Evolutionary conservation across 2,329 filamentous ascomycete species (phyloP).

Genomic region (Colletotrichum melonis): DNA sequence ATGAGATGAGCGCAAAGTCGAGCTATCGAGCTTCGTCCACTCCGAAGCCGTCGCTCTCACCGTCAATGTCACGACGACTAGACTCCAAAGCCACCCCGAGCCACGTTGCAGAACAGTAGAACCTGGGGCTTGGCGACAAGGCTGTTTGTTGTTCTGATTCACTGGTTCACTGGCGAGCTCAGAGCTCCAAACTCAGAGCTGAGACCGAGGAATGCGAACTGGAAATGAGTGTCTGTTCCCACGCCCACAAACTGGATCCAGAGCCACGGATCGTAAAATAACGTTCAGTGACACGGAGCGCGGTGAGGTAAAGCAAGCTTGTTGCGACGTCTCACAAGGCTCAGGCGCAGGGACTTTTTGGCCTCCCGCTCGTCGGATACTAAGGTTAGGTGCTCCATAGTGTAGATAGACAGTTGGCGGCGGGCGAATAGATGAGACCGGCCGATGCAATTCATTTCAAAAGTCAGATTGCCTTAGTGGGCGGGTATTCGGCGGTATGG

Average conservation of each 20-base stretch:
- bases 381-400: too few relatives aligned
- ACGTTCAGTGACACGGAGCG: neutral
- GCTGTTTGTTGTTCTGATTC: neutral
- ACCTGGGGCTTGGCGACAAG: neutral
- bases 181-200: too few relatives aligned
- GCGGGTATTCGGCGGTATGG: neutral
- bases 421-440: neutral
- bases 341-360: neutral
- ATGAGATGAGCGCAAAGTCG: neutral
- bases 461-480: neutral
- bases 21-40: neutral
- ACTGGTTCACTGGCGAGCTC: neutral
- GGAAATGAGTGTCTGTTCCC: neutral
- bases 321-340: neutral
- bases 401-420: constrained; percentile 7
- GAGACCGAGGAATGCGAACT: neutral
- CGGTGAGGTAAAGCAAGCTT: neutral
- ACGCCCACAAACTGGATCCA: neutral
- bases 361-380: neutral
- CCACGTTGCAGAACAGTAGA: neutral
- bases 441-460: constrained; percentile 23
- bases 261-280: neutral
- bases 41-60: constrained; percentile 4
- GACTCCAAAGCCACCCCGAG: neutral
- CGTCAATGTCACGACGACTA: neutral